Evolutionary conservation across 768 basidiomycete species (phyloP).

Genomic region (Myochromella boudieri): DNA sequence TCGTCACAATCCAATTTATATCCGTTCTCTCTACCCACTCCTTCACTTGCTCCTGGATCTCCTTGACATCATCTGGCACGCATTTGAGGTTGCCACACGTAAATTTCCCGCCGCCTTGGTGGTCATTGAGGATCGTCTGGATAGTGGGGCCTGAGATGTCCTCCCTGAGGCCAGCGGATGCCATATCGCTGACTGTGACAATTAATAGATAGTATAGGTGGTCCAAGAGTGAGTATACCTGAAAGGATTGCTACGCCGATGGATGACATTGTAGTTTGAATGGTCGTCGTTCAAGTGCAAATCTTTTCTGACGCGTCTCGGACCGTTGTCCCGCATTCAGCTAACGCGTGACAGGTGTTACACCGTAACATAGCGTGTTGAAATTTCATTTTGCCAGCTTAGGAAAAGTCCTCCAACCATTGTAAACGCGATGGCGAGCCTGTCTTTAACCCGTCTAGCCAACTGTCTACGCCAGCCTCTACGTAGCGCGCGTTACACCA

Average conservation of each 20-base stretch:
- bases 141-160: conserved; percentile 73
- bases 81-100: conserved; percentile 38
- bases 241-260: conserved; percentile 31
- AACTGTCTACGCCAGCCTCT: too few relatives aligned
- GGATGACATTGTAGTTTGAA: too few relatives aligned
- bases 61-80: conserved; percentile 64
- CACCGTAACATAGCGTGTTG: not conserved
- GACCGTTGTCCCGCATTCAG: too few relatives aligned
- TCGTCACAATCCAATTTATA: conserved; percentile 79
- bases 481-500: too few relatives aligned
- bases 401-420: not conserved
- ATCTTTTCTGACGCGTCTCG: too few relatives aligned
- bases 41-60: conserved; percentile 49
- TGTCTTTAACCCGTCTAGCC: conserved; percentile 21
- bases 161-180: conserved; percentile 39
- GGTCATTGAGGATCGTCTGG: conserved; percentile 42
- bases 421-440: conserved; percentile 20
- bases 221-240: too few relatives aligned
- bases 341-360: conserved; percentile 9
- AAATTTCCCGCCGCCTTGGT: conserved; percentile 27
- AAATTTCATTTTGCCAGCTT: not conserved
- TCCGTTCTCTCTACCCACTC: conserved; percentile 42
- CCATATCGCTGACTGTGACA: conserved; percentile 70
- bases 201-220: not conserved
- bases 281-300: too few relatives aligned